Conservation (phyloP, 2,329 filamentous ascomycete species). For the Aspergillus quadricinctus region DNA sequence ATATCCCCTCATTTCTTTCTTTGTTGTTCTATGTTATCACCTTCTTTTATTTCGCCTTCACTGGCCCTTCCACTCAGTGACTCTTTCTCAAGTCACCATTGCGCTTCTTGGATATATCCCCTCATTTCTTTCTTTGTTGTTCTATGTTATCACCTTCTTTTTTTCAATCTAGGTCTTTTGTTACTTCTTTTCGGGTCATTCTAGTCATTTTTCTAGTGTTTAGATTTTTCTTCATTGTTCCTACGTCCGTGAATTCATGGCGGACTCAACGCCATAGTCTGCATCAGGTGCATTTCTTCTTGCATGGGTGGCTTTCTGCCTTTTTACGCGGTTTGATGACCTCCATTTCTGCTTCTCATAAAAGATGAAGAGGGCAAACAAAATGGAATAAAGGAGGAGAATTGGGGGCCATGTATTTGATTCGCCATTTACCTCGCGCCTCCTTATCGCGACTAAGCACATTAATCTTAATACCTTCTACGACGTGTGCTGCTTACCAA, state of each 20-base stretch:
- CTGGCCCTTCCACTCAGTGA: no score
- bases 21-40: no score
- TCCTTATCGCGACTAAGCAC: not conserved
- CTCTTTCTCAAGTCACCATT: not conserved
- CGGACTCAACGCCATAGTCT: not conserved
- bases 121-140: not conserved
- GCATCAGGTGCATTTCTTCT: not conserved
- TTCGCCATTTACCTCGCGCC: not conserved
- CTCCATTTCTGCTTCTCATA: not conserved
- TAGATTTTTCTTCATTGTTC: not conserved
- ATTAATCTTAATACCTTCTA: not conserved
- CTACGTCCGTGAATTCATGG: not conserved
- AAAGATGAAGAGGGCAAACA: not conserved
- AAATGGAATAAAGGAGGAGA: not conserved
- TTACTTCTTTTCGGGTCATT: not conserved
- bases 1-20: no score
- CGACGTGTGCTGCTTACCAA: not conserved
- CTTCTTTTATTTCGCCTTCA: no score
- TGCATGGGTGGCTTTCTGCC: not conserved
- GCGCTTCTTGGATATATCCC: not conserved
- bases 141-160: not conserved
- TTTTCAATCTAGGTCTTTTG: not conserved
- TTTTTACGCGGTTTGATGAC: not conserved
- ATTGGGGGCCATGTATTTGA: not conserved
- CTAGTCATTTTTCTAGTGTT: not conserved